phyloP scores from a whole-genome alignment of 306 rosid genomes.

The Corylus avellana region DNA sequence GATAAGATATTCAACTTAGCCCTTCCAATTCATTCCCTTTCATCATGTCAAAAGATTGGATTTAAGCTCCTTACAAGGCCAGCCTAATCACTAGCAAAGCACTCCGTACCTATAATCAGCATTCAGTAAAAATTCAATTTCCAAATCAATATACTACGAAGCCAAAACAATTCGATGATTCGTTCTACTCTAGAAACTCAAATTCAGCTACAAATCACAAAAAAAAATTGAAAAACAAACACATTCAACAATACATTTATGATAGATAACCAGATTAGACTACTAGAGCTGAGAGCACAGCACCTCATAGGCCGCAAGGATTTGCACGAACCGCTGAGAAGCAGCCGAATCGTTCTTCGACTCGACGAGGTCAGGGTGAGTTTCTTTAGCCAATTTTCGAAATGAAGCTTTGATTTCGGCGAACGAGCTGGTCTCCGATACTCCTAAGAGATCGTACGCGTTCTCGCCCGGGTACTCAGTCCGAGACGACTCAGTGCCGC shows the following conservation, averaged over 20 bases:
- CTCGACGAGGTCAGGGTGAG: conserved; percentile 92
- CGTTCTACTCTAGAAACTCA: neutral
- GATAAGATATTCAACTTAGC: neutral
- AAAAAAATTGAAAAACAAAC: neutral
- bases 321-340: conserved; percentile 77
- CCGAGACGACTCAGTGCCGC: conserved; percentile 50
- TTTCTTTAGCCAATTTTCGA: conserved; percentile 88
- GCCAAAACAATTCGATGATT: neutral
- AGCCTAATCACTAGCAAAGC: neutral
- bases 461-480: conserved; percentile 51
- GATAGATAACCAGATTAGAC: neutral
- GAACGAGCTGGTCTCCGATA: conserved; percentile 69
- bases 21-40: neutral
- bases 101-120: neutral
- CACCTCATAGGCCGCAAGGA: conserved; percentile 95
- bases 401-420: conserved; percentile 83
- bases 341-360: conserved; percentile 55
- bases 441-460: conserved; percentile 82
- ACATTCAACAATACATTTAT: neutral
- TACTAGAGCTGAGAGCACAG: neutral
- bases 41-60: neutral
- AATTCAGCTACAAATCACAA: neutral
- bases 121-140: neutral
- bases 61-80: neutral
- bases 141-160: neutral